Base-by-base conservation (phyloP, 345 rosid genomes). In the Bruguiera sexangula region DNA sequence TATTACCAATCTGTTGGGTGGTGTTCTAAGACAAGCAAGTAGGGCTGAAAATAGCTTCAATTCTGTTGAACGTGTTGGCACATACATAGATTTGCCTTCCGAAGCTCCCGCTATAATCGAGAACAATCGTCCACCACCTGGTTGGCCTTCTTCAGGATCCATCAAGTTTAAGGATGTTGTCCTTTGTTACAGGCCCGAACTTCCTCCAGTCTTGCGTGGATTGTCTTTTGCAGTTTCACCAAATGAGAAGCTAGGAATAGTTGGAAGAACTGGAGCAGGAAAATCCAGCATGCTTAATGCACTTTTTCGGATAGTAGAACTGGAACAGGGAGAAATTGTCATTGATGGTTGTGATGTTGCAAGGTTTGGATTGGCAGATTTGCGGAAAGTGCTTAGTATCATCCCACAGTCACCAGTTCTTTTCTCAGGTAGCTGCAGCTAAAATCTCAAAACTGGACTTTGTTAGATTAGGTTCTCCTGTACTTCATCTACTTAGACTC, bases 181-280 rank as follows among this genome's bases (percentile, higher is more conserved):
- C 83, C 88, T 96, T 27, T 96, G 97, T 24, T 96, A 96, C 74
- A 86, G 98, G 68, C 90, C 93, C 15, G 96, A 90, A 78, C 97
- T 96, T 75, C 97, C 98, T 69, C 93, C 97, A 19, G 99, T 96
- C 65, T 82, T 96, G 52, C 97, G 90, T 82, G 96, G 84, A 55
- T 69, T 95, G 69, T 87, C 97, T 6, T 95, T 95, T 82, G 48
- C 69, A 24, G 82, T 95, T 70, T 80, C 88, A 82, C 94, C 98
- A 13, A 85, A 89, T 76, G 97, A 90, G 77, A 96, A 92, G 84
- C 90, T 96, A 6, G 99, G 98, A 60, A 90, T 96, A 71, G 99
- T 86, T 60, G 99, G 99, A 78, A 92, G 99, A 80, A 96, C 99
- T 37, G 99, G 99, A 6, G 99, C 99, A 31, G 99, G 99, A 71